Percentiles rank a stretch among this genome's conserved stretches.
phyloP scores from a whole-genome alignment of 176 grass and related monocot genomes.

The Raddia guianensis region DNA sequence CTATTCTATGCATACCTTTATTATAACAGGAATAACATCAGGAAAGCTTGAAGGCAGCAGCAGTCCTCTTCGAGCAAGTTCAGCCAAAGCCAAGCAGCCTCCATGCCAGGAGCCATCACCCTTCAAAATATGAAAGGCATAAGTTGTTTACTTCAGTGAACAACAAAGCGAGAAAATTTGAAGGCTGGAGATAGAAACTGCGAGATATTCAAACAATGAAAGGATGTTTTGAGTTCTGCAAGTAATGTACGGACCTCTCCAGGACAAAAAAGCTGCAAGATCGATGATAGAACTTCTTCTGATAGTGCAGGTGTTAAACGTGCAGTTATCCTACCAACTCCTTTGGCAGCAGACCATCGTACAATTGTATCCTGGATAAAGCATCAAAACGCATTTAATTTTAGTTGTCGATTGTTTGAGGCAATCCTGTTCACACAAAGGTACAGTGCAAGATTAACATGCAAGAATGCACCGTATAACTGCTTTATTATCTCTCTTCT shows the following conservation, averaged over 20 bases:
- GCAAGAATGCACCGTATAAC: not conserved
- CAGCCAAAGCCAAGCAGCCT: conserved; percentile 96
- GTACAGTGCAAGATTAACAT: not conserved
- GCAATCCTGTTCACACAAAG: conserved; percentile 16
- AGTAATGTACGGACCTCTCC: conserved; percentile 70
- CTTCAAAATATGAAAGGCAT: conserved; percentile 51
- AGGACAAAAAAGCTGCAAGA: conserved; percentile 87
- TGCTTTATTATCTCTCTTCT: not conserved
- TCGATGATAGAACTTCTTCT: conserved; percentile 88
- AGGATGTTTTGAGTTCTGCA: conserved; percentile 14
- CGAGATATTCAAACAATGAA: conserved; percentile 11
- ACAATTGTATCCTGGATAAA: conserved; percentile 91
- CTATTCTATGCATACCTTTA: conserved; percentile 54
- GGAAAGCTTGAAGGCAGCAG: conserved; percentile 84
- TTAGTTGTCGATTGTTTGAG: conserved; percentile 22
- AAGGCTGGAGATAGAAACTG: conserved; percentile 24
- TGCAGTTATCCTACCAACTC: conserved; percentile 94
- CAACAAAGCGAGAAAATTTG: conserved; percentile 29
- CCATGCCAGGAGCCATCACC: conserved; percentile 97
- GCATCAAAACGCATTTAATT: conserved; percentile 30
- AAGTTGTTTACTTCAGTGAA: conserved; percentile 26
- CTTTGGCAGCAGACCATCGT: conserved; percentile 97
- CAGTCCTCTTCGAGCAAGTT: conserved; percentile 88
- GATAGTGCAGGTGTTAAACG: conserved; percentile 82
- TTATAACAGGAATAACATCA: conserved; percentile 84